A percentile compares a stretch with the other conserved stretches of the same genome.
phyloP scores from a whole-genome alignment of 495 filamentous ascomycete genomes.

The Cercophora sp. region DNA sequence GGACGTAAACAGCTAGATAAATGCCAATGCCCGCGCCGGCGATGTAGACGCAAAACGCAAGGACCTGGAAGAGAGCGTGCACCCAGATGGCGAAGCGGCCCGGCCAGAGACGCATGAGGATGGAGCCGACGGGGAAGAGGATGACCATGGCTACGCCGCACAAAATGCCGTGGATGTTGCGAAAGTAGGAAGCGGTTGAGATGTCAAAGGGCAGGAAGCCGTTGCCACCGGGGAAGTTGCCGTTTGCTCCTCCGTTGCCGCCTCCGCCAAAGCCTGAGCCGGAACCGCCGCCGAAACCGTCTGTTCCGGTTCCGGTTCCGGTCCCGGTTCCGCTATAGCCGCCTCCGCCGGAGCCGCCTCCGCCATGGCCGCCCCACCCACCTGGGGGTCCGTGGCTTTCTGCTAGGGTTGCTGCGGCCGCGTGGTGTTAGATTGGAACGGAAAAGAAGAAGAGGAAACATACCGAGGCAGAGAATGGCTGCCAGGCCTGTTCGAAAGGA shows the following conservation, averaged over 20 bases:
- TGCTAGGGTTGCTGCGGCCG: too few relatives aligned
- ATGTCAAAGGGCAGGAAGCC: slow-evolving; percentile 24
- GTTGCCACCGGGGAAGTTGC: not conserved
- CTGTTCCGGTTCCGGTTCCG: not conserved
- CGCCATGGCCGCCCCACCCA: not conserved
- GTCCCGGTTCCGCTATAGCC: not conserved
- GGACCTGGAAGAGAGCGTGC: slow-evolving; percentile 55
- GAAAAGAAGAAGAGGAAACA: not conserved
- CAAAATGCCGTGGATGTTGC: slow-evolving; percentile 40
- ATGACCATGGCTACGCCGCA: slow-evolving; percentile 43
- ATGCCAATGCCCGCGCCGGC: slow-evolving; percentile 61
- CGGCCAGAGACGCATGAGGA: slow-evolving; percentile 49
- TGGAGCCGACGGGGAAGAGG: slow-evolving; percentile 53
- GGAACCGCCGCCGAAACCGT: not conserved
- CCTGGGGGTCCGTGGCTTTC: not conserved
- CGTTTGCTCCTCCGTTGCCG: slow-evolving; percentile 7
- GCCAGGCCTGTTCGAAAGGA: too few relatives aligned
- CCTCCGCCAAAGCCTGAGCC: not conserved
- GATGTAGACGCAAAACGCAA: slow-evolving; percentile 48
- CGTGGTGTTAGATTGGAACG: not conserved
- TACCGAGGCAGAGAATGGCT: not conserved
- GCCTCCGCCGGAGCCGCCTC: not conserved
- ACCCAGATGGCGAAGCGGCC: slow-evolving; percentile 29
- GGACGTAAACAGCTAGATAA: slow-evolving; percentile 35
- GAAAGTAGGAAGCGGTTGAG: slow-evolving; percentile 14